Percentiles rank a stretch among this genome's conserved stretches.
phyloP scores from a whole-genome alignment of 768 basidiomycete species.

The Hygrocybe punicea region DNA sequence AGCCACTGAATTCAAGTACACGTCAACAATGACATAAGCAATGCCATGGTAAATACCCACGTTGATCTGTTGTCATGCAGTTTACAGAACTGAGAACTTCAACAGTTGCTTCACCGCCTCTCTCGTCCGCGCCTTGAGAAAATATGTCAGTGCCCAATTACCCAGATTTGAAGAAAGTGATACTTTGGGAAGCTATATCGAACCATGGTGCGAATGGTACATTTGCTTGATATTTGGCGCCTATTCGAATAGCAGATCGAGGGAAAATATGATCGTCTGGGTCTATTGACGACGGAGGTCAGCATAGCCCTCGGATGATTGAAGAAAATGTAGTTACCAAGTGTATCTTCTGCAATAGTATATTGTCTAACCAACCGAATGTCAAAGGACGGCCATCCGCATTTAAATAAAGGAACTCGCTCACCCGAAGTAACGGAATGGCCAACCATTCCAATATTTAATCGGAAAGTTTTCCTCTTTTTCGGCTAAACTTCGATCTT shows the following conservation, averaged over 20 bases:
- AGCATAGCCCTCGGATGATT: conserved; percentile 1
- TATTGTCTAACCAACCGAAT: conserved; percentile 56
- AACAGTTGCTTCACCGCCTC: conserved; percentile 67
- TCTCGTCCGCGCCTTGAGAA: conserved; percentile 55
- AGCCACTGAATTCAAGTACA: conserved; percentile 3
- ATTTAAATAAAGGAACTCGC: conserved; percentile 28
- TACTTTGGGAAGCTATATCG: conserved; percentile 39
- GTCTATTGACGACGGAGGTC: conserved; percentile 51
- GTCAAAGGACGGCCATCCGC: conserved; percentile 2
- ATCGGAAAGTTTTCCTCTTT: conserved; percentile 73
- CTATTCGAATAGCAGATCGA: conserved; percentile 85
- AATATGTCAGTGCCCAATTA: conserved; percentile 13
- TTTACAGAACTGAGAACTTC: conserved; percentile 67
- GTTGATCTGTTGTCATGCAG: conserved; percentile 62
- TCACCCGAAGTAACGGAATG: conserved; percentile 95
- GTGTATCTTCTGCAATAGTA: conserved; percentile 87
- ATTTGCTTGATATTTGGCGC: conserved; percentile 77
- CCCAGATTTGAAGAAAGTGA: neutral
- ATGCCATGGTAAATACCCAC: conserved; percentile 50
- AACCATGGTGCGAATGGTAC: conserved; percentile 48
- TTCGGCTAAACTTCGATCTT: conserved; percentile 69
- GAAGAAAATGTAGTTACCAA: conserved; percentile 48
- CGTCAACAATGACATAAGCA: neutral
- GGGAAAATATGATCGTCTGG: conserved; percentile 97
- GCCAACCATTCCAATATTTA: conserved; percentile 89